Conservation (phyloP, 352 stramenopile genomes). For the Pythium brachiatum region DNA sequence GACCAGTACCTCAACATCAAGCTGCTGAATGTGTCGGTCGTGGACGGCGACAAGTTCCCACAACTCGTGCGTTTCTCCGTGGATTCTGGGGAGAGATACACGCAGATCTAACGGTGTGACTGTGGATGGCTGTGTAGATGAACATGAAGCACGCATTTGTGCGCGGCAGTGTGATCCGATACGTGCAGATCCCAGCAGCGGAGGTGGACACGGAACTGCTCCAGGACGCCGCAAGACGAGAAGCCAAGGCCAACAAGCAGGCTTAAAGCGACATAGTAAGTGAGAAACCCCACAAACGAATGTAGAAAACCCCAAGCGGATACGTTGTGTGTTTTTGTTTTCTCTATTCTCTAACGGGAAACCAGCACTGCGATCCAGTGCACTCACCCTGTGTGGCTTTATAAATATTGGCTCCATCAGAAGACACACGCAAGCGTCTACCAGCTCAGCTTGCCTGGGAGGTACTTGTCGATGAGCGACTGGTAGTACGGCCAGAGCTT, state of each 20-base stretch:
- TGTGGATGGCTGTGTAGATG: conserved; percentile 48
- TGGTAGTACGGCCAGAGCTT: conserved; percentile 92
- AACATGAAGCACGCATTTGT: conserved; percentile 99
- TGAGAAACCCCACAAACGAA: not conserved
- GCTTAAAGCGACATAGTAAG: too few species aligned
- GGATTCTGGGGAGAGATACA: too few species aligned
- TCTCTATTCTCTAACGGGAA: too few species aligned
- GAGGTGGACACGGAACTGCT: conserved; percentile 98
- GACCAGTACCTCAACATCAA: conserved; percentile 99
- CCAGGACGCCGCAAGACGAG: conserved; percentile 66
- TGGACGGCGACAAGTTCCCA: conserved; percentile 95
- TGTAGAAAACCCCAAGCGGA: too few species aligned
- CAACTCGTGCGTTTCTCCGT: too few species aligned
- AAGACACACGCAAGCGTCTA: conserved; percentile 23
- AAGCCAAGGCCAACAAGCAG: conserved; percentile 76
- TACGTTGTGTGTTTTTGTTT: too few species aligned
- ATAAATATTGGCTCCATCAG: not conserved
- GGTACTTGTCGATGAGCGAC: conserved; percentile 91
- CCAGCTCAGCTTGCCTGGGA: conserved; percentile 72
- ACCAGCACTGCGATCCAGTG: too few species aligned
- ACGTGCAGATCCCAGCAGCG: conserved; percentile 96
- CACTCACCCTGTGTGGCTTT: too few species aligned
- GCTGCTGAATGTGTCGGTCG: conserved; percentile 94
- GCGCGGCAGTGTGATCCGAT: conserved; percentile 96
- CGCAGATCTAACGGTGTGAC: too few species aligned